A percentile compares a stretch with the other conserved stretches of the same genome.
Conservation (phyloP, 106 monocot species). For the Xerophyta viscosa region DNA sequence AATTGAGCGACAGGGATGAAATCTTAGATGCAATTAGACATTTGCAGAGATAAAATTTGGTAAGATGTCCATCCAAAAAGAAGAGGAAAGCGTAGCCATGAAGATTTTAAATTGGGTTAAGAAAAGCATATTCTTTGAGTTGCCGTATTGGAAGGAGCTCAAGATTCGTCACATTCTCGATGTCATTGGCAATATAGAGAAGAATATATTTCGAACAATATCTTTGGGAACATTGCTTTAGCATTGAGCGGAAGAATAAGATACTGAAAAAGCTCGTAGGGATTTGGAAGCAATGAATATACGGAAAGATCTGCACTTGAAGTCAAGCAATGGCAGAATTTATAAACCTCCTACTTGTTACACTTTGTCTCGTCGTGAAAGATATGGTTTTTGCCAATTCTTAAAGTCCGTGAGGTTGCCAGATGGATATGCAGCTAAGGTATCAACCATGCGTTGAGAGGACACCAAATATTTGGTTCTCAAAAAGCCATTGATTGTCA, state of each 20-base stretch:
- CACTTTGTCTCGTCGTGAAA: not conserved
- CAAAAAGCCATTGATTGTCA: constrained; percentile 6
- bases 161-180: constrained; percentile 12
- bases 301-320: not conserved
- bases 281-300: not conserved
- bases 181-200: constrained; percentile 11
- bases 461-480: not conserved
- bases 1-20: not conserved
- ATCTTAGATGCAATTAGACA: not conserved
- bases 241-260: constrained; percentile 9
- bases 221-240: constrained; percentile 1
- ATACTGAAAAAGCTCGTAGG: not conserved
- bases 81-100: not conserved
- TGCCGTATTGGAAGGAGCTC: constrained; percentile 4
- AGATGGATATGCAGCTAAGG: constrained; percentile 1
- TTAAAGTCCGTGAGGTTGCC: not conserved
- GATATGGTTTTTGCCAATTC: not conserved
- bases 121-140: constrained; percentile 12
- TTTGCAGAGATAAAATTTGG: not conserved
- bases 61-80: not conserved
- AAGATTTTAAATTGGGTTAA: constrained; percentile 4
- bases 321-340: not conserved
- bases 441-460: not conserved
- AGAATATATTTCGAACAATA: constrained; percentile 12
- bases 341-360: not conserved